These are phyloP conservation scores for Pythium biforme DNA, from an alignment of 352 stramenopile genomes.

Conservation along the genomic window DNA sequence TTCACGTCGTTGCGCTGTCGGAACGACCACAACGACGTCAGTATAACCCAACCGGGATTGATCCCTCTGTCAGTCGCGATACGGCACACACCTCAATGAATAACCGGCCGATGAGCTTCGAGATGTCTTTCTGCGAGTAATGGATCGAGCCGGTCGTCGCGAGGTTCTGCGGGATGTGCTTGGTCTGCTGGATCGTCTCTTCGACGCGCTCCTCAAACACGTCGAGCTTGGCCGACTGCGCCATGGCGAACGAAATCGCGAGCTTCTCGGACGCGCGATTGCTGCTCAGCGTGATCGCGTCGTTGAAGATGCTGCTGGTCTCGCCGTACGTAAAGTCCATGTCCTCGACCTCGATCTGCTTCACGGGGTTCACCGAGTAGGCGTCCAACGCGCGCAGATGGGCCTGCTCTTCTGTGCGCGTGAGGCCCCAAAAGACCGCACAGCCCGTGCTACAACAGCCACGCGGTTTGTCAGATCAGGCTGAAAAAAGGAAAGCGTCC, in stretches of 20 bases:
- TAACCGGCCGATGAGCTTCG: constrained; percentile 88
- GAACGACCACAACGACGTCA: no score
- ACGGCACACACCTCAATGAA: constrained; percentile 90
- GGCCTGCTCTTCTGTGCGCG: constrained; percentile 72
- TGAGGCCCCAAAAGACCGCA: constrained; percentile 89
- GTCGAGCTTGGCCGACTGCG: constrained; percentile 89
- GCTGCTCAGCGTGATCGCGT: constrained; percentile 83
- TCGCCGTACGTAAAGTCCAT: constrained; percentile 89
- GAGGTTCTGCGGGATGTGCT: constrained; percentile 88
- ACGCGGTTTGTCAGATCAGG: no score
- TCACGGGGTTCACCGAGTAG: constrained; percentile 69
- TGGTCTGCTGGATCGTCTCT: constrained; percentile 84
- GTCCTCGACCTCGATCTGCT: constrained; percentile 87
- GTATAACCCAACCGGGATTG: no score
- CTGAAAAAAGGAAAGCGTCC: no score
- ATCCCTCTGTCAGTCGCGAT: no score
- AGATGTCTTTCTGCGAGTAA: constrained; percentile 90
- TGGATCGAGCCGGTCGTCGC: constrained; percentile 87
- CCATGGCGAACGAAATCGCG: constrained; percentile 89
- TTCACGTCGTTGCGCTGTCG: constrained; percentile 92
- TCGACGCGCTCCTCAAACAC: constrained; percentile 90
- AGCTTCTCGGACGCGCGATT: constrained; percentile 88
- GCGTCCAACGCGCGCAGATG: constrained; percentile 58
- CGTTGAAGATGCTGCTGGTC: constrained; percentile 63
- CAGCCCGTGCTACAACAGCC: constrained; percentile 48